Evolutionary conservation across 768 basidiomycete genomes (phyloP).

Genomic region (Lentinula sp.): DNA sequence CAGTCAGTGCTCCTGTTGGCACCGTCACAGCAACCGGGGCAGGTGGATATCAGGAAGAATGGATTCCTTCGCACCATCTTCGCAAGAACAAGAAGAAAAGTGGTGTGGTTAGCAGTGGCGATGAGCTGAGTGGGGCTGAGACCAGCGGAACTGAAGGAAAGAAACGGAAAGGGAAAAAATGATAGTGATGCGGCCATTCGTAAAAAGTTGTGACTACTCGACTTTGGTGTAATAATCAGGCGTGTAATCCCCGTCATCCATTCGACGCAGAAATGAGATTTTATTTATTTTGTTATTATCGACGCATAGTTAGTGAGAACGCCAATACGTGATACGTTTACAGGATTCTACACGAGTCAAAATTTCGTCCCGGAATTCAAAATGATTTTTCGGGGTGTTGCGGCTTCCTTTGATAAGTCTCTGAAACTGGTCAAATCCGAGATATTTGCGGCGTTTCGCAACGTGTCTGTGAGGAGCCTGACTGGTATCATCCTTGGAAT

Average conservation of each 20-base stretch:
- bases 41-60: constrained; percentile 78
- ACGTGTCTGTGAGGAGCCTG: no score
- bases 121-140: constrained; percentile 63
- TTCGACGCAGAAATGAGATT: neutral
- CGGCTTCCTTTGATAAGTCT: no score
- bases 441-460: no score
- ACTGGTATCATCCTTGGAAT: no score
- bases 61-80: constrained; percentile 89
- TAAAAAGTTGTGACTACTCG: neutral
- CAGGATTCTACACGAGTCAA: no score
- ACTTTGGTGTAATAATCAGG: neutral
- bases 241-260: neutral
- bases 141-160: constrained; percentile 52
- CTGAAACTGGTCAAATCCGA: no score
- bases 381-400: no score
- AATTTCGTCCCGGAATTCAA: no score
- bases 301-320: neutral
- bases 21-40: constrained; percentile 59
- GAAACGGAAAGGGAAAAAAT: constrained; percentile 41
- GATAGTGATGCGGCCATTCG: neutral
- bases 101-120: constrained; percentile 47
- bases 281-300: neutral
- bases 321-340: no score
- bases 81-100: constrained; percentile 55
- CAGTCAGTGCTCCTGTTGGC: constrained; percentile 51